A percentile compares a stretch with the other conserved stretches of the same genome.
These are phyloP conservation scores for Syzygium oleosum DNA, from an alignment of 345 rosid species.

Conservation along the genomic window DNA sequence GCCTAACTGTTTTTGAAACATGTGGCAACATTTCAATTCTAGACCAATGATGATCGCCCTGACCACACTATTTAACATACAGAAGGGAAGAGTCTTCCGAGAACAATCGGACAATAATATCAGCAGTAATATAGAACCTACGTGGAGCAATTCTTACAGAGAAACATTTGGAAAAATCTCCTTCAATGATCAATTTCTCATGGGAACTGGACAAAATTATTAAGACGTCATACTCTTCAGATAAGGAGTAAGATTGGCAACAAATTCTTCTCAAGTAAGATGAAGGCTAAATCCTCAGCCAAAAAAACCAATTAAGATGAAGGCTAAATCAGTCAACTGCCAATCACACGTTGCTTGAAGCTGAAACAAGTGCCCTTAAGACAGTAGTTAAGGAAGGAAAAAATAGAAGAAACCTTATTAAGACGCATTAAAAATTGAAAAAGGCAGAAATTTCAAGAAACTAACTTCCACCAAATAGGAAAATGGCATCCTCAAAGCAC, in stretches of 20 bases:
- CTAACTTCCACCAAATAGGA: background rate
- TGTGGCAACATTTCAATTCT: background rate
- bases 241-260: background rate
- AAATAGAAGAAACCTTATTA: background rate
- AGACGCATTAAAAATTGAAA: background rate
- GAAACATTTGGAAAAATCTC: background rate
- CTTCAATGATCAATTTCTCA: background rate
- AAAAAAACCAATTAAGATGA: background rate
- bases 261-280: background rate
- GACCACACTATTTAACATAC: background rate
- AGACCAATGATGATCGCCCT: background rate
- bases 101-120: background rate
- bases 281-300: background rate
- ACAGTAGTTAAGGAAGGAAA: background rate
- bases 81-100: background rate
- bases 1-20: background rate
- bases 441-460: background rate
- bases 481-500: background rate
- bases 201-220: background rate
- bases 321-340: background rate
- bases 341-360: background rate
- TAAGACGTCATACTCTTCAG: background rate
- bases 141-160: background rate
- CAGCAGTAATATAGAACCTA: background rate
- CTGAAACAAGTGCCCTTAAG: background rate